phyloP scores from a whole-genome alignment of 345 rosid species.

The Passiflora organensis region DNA sequence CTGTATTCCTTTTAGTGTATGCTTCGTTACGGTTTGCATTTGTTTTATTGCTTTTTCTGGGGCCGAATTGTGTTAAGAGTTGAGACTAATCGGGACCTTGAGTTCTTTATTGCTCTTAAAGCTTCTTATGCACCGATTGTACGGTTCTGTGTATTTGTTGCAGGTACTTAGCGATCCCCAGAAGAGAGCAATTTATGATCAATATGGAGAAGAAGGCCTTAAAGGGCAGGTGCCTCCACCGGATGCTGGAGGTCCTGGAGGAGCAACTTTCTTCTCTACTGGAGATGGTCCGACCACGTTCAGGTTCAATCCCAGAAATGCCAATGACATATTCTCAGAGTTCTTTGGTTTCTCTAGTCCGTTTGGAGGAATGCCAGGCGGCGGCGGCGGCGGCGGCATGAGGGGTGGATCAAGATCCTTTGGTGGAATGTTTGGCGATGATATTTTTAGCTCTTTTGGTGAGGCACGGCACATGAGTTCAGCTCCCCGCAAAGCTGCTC shows the following conservation, averaged over 20 bases:
- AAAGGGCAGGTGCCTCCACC: constrained; percentile 77
- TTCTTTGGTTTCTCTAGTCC: constrained; percentile 61
- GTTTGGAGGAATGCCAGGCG: constrained; percentile 44
- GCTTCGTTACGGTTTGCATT: neutral
- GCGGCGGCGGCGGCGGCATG: constrained; percentile 36
- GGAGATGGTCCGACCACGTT: constrained; percentile 61
- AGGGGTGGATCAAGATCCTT: constrained; percentile 46
- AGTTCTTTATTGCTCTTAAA: no score
- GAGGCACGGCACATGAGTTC: constrained; percentile 42
- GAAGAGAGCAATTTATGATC: constrained; percentile 75
- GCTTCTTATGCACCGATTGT: no score
- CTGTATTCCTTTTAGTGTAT: neutral
- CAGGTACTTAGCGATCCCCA: constrained; percentile 81
- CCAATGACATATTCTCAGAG: constrained; percentile 67
- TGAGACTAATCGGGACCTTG: no score
- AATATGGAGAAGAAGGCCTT: constrained; percentile 80
- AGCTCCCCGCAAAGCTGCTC: constrained; percentile 46
- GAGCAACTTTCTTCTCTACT: constrained; percentile 62
- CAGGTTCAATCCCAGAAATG: constrained; percentile 63
- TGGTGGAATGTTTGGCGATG: constrained; percentile 63
- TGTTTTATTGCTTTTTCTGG: neutral
- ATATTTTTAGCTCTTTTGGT: constrained; percentile 47
- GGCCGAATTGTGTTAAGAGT: neutral
- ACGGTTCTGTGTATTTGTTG: no score
- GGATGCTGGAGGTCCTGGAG: constrained; percentile 51